Conservation (phyloP, 2,329 filamentous ascomycete species). For the Colletotrichum sp. region DNA sequence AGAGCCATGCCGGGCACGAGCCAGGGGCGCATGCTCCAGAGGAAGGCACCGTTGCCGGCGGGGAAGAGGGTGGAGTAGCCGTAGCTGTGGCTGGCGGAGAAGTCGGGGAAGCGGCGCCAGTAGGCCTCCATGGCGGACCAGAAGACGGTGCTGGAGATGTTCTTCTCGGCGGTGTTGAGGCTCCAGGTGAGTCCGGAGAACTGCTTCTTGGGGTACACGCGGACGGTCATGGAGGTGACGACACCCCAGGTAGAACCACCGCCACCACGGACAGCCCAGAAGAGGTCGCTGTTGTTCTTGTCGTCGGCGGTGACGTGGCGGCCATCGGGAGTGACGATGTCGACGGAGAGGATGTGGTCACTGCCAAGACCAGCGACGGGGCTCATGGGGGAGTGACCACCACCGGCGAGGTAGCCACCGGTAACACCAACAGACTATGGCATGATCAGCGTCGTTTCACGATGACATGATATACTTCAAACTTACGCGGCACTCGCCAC, state of each 20-base stretch:
- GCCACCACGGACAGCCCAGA: conserved; percentile 54
- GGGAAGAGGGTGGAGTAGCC: conserved; percentile 26
- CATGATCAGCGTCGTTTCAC: no score
- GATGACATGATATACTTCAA: no score
- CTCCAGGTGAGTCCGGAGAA: conserved; percentile 36
- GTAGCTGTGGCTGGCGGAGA: conserved; percentile 30
- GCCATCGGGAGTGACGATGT: conserved; percentile 51
- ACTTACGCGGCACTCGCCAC: conserved; percentile 54
- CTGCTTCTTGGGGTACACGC: conserved; percentile 34
- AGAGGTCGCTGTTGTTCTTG: conserved; percentile 48
- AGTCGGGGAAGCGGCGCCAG: conserved; percentile 34
- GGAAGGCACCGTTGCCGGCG: conserved; percentile 24
- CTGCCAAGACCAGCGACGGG: conserved; percentile 45
- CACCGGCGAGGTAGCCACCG: conserved; percentile 37
- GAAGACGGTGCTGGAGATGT: conserved; percentile 30
- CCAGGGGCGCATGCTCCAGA: conserved; percentile 36
- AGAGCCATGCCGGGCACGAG: conserved; percentile 38
- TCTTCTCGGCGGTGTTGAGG: conserved; percentile 30
- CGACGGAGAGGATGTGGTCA: conserved; percentile 55
- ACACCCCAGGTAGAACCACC: conserved; percentile 50
- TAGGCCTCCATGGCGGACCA: conserved; percentile 36
- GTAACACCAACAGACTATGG: conserved; percentile 28
- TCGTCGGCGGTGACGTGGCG: conserved; percentile 43
- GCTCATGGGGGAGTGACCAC: conserved; percentile 54
- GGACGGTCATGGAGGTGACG: conserved; percentile 41